A percentile compares a stretch with the other conserved stretches of the same genome.
Conservation (phyloP, 208 protist genomes). For the Leishmania aethiopica region DNA sequence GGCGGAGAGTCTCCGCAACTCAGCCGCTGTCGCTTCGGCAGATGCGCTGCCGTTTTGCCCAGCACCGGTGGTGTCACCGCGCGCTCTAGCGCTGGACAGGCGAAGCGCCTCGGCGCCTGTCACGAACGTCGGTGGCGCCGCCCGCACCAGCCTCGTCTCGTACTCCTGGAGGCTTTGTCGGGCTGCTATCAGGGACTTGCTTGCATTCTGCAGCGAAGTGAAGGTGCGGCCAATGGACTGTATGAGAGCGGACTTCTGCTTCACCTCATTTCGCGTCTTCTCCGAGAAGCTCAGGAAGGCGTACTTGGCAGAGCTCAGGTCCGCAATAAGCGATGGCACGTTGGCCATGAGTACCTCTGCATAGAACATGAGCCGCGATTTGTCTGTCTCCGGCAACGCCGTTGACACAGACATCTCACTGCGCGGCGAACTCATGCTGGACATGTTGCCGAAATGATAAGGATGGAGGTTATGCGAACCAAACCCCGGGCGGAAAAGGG, state of each 20-base stretch:
- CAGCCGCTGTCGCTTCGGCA: not conserved
- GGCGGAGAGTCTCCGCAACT: not conserved
- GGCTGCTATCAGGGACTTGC: constrained; percentile 23
- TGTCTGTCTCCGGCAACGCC: constrained; percentile 35
- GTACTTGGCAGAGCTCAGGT: constrained; percentile 75
- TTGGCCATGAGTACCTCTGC: constrained; percentile 70
- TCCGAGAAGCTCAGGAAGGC: constrained; percentile 69
- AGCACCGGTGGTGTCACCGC: constrained; percentile 3
- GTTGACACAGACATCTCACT: not conserved
- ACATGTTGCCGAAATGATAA: not conserved
- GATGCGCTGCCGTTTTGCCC: constrained; percentile 4
- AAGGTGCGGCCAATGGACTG: constrained; percentile 58
- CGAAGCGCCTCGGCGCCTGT: constrained; percentile 33
- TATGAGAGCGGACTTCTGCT: constrained; percentile 62
- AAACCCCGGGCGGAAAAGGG: not conserved
- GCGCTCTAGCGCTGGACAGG: not conserved
- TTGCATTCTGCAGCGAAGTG: constrained; percentile 35
- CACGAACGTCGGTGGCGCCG: constrained; percentile 49
- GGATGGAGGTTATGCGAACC: not conserved
- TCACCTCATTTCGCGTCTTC: constrained; percentile 71
- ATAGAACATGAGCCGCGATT: constrained; percentile 63
- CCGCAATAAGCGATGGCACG: constrained; percentile 53
- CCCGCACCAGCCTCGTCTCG: constrained; percentile 52
- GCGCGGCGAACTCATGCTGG: not conserved
- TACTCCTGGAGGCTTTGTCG: constrained; percentile 20